These are phyloP conservation scores for Sporisorium scitamineum DNA, from an alignment of 1,284 basidiomycete species.

Conservation along the genomic window DNA sequence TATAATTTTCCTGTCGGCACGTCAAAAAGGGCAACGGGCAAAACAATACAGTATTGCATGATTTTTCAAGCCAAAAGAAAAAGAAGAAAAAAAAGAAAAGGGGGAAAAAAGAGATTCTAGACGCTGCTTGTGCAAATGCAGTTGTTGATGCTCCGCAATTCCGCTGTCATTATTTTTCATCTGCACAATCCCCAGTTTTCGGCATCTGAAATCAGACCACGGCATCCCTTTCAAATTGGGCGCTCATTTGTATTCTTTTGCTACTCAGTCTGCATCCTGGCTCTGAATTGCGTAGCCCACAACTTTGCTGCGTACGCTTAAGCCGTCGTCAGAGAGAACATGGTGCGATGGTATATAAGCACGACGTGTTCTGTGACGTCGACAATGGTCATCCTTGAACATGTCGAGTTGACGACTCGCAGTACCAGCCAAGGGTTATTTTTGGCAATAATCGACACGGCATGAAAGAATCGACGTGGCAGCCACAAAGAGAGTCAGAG, in stretches of 20 bases:
- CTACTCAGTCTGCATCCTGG: background rate
- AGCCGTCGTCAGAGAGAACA: too few relatives aligned
- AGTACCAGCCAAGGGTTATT: too few relatives aligned
- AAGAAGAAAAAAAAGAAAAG: too few relatives aligned
- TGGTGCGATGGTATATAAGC: too few relatives aligned
- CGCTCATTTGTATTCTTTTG: background rate
- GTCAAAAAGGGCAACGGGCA: conserved; percentile 4
- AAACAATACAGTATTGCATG: too few relatives aligned
- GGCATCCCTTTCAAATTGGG: background rate
- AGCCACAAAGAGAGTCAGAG: too few relatives aligned
- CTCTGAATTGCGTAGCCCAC: background rate
- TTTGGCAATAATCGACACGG: background rate
- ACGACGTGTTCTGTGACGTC: too few relatives aligned
- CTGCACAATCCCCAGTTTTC: background rate
- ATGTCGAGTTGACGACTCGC: too few relatives aligned
- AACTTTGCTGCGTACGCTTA: too few relatives aligned
- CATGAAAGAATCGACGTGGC: background rate
- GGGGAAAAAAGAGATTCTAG: background rate
- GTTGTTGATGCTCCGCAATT: background rate
- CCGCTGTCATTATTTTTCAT: too few relatives aligned
- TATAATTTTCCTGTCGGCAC: background rate
- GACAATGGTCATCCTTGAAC: too few relatives aligned
- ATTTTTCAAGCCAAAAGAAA: too few relatives aligned
- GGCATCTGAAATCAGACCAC: background rate
- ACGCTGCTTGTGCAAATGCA: background rate